Evolutionary conservation across 2,329 filamentous ascomycete genomes (phyloP).

Genomic region (Paracorniculantispora psalliotae): DNA sequence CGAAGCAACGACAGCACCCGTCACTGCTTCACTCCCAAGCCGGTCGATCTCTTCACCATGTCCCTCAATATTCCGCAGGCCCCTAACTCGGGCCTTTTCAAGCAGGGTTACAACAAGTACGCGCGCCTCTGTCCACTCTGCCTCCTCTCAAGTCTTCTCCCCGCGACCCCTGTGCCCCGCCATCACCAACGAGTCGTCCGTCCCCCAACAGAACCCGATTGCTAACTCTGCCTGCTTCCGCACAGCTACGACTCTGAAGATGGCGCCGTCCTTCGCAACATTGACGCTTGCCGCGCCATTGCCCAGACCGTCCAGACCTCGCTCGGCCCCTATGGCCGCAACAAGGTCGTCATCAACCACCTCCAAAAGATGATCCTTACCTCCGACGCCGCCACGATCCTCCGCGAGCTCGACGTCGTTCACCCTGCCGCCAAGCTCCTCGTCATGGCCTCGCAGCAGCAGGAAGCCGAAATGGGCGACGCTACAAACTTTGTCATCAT

Average conservation of each 20-base stretch:
- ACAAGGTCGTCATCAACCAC: conserved; percentile 99
- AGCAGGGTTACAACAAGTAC: conserved; percentile 93
- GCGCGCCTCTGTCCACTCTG: conserved; percentile 28
- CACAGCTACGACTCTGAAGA: conserved; percentile 95
- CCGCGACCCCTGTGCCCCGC: conserved; percentile 22
- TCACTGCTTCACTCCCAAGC: conserved; percentile 10
- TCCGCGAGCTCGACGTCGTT: conserved; percentile 95
- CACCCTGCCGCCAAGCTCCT: conserved; percentile 96
- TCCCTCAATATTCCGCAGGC: conserved; percentile 94
- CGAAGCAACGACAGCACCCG: conserved; percentile 12
- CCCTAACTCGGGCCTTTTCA: conserved; percentile 90
- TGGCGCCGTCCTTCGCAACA: conserved; percentile 96
- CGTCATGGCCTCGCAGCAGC: conserved; percentile 98
- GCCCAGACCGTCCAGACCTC: conserved; percentile 95
- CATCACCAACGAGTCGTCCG: conserved; percentile 12
- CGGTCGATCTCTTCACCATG: conserved; percentile 48
- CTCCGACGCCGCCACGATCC: conserved; percentile 93
- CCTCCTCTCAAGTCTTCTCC: conserved; percentile 14
- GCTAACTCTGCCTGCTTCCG: conserved; percentile 18
- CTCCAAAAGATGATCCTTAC: conserved; percentile 99
- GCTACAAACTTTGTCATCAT: conserved; percentile 97
- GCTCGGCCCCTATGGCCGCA: conserved; percentile 92
- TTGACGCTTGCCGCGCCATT: conserved; percentile 96
- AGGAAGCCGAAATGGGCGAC: conserved; percentile 98
- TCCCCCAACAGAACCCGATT: not conserved